phyloP scores from a whole-genome alignment of 2,329 filamentous ascomycete genomes.

The Paracoccidioides lutzii region DNA sequence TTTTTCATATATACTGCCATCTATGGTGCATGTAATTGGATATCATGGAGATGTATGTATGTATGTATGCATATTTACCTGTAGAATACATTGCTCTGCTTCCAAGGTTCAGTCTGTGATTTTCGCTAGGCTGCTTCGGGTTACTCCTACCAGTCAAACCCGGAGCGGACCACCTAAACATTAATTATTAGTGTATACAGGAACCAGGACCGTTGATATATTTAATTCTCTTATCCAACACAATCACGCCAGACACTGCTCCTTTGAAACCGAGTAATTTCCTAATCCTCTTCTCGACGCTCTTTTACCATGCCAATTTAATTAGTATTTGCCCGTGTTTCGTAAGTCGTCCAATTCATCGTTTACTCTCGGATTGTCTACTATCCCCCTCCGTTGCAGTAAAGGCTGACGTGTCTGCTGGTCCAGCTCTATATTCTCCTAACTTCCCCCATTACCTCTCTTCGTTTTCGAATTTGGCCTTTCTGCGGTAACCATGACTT shows the following conservation, averaged over 20 bases:
- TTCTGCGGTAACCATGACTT: conserved; percentile 19
- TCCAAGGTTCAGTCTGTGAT: too few relatives aligned
- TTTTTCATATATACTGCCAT: not conserved
- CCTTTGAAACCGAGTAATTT: not conserved
- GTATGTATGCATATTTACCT: not conserved
- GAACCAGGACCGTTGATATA: not conserved
- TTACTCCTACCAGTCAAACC: conserved; percentile 5
- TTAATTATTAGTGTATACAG: too few relatives aligned
- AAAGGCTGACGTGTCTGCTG: not conserved
- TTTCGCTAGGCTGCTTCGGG: conserved; percentile 16
- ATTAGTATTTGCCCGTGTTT: conserved; percentile 1
- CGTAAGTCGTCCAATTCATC: not conserved
- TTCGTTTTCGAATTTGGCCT: too few relatives aligned
- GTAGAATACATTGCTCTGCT: too few relatives aligned
- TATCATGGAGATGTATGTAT: not conserved
- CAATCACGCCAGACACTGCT: not conserved
- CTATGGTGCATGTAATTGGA: too few relatives aligned
- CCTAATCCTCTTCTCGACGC: conserved; percentile 9
- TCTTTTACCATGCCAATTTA: conserved; percentile 13
- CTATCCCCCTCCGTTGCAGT: not conserved
- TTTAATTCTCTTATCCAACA: not conserved
- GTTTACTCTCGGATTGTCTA: not conserved
- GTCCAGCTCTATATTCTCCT: not conserved
- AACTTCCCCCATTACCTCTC: not conserved
- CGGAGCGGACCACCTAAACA: too few relatives aligned